Evolutionary conservation across 345 rosid genomes (phyloP), one percentile per base, ranked within the genome.

Genomic region (Hypericum androsaemum): DNA sequence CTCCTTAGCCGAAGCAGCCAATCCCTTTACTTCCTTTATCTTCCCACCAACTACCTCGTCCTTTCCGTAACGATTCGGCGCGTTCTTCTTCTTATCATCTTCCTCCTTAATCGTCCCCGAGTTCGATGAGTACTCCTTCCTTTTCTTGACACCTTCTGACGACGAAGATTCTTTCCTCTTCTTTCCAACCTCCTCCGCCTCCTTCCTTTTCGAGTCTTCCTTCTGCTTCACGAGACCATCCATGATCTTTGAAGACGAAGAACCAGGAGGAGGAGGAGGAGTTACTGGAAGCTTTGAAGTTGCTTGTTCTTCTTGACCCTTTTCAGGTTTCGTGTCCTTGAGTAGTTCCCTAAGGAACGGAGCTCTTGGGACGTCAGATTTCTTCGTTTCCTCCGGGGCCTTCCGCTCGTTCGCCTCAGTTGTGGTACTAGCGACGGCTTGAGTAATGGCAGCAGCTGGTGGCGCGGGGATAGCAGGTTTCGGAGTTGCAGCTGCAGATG

Each of bases 1-100:
- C 72, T 64, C 71, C 55, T 57, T 65, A n/a, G 71, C 72, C 22
- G 62, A 39, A 22, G 56, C 47, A 7, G 60, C 49, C 46, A 28
- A 12, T 10, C 16, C 40, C 57, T 57, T 59, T 61, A 39, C 48
- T 28, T 55, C 61, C 61, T 54, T 44, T 8, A 43, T 69, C 63
- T 62, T 57, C 58, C 38, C 43, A 48, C 59, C 35, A 54, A 56
- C 41, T 44, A 47, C 0, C 14, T 35, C 59, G 5, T 17, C 51
- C 57, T 54, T 63, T 32, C 41, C 57, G 52, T 52, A 22, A 22
- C 32, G 32, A 1, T 22, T 22, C 32, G 32, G 32, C 32, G 2
- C 32, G 32, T 22, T 22, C 32, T 22, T 22, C 32, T 22, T 22
- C 32, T 22, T 22, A 22, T 22, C 32, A 22, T 22, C 32, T 22